phyloP scores from a whole-genome alignment of 345 rosid species.

The Acer yangbiense region DNA sequence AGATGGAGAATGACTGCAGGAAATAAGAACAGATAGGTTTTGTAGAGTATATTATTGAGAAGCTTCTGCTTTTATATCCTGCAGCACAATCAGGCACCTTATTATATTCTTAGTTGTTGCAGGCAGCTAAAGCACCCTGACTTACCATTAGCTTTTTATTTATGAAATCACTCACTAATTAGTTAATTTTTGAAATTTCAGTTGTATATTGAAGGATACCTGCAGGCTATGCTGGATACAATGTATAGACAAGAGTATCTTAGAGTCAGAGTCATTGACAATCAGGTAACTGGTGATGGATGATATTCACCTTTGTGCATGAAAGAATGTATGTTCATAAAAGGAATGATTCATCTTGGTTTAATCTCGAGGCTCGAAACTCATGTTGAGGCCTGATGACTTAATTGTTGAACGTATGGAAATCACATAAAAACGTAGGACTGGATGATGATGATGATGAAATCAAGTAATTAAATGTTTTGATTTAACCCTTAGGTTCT shows the following conservation, averaged over 20 bases:
- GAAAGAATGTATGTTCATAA: not conserved
- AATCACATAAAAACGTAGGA: not conserved
- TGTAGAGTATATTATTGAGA: not conserved
- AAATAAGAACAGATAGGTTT: not conserved
- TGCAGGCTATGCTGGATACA: constrained; percentile 92
- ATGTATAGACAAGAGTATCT: constrained; percentile 92
- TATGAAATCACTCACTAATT: constrained; percentile 13
- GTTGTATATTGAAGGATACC: constrained; percentile 93
- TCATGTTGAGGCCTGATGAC: not conserved
- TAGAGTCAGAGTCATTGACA: constrained; percentile 83
- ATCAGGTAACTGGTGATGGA: constrained; percentile 57
- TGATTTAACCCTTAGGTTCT: constrained; percentile 54
- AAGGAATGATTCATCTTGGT: not conserved
- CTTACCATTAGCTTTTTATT: not conserved
- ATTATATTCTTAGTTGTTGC: not conserved
- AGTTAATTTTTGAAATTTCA: constrained; percentile 38
- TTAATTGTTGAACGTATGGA: not conserved
- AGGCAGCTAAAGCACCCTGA: not conserved
- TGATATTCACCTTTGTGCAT: not conserved
- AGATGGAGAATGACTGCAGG: not conserved
- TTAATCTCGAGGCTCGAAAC: not conserved
- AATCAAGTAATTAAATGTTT: constrained; percentile 8
- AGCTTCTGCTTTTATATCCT: not conserved
- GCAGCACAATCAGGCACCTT: not conserved
- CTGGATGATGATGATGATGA: not conserved